These are phyloP conservation scores for Sugiyamaella neomexicana DNA, from an alignment of 1,139 yeast genomes.

Conservation along the genomic window DNA sequence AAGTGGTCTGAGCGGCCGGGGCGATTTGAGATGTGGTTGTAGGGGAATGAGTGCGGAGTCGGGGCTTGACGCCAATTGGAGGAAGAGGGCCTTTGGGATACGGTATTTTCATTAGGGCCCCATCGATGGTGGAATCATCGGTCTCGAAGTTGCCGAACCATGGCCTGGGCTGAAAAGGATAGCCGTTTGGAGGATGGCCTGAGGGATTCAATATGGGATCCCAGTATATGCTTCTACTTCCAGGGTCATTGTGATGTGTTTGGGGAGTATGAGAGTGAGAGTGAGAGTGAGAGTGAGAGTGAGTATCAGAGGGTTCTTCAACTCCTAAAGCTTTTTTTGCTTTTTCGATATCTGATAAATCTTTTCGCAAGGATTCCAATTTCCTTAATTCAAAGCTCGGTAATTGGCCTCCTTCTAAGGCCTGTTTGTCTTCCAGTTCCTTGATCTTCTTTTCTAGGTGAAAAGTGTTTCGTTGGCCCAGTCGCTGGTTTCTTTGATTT, in stretches of 20 bases:
- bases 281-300: not conserved
- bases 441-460: conserved; percentile 28
- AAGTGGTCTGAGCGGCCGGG: conserved; percentile 27
- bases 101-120: conserved; percentile 30
- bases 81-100: conserved; percentile 26
- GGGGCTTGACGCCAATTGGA: conserved; percentile 15
- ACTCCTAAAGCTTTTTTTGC: conserved; percentile 33
- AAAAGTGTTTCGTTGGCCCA: conserved; percentile 28
- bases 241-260: conserved; percentile 17
- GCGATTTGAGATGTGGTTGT: conserved; percentile 13
- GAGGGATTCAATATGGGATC: conserved; percentile 34
- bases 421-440: conserved; percentile 23
- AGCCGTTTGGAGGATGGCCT: conserved; percentile 34
- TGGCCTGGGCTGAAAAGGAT: conserved; percentile 23
- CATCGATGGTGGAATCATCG: conserved; percentile 25
- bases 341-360: conserved; percentile 28
- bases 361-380: conserved; percentile 28
- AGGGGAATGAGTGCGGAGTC: conserved; percentile 3
- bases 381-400: conserved; percentile 8
- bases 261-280: not conserved
- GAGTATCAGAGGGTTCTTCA: conserved; percentile 7
- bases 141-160: conserved; percentile 19
- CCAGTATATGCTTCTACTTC: conserved; percentile 32
- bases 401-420: not conserved
- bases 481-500: conserved; percentile 27